phyloP scores from a whole-genome alignment of 1,139 yeast species.

The Blastobotrys elegans region DNA sequence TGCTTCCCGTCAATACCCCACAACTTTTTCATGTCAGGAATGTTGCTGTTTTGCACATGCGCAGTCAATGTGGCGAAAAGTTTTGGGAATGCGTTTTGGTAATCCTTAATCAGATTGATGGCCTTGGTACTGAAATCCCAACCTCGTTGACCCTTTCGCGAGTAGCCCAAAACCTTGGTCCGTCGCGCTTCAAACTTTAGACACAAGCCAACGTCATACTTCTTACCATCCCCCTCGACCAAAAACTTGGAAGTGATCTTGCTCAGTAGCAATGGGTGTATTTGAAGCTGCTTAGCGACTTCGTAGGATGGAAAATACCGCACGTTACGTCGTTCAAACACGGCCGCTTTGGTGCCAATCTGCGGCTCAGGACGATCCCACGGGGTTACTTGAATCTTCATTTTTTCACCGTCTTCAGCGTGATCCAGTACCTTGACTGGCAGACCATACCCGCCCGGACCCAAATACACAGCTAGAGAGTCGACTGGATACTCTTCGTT shows the following conservation, averaged over 20 bases:
- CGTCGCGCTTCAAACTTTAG: conserved; percentile 77
- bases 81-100: conserved; percentile 55
- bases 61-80: conserved; percentile 46
- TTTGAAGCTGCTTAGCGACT: conserved; percentile 52
- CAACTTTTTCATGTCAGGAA: conserved; percentile 44
- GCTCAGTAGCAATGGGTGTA: conserved; percentile 65
- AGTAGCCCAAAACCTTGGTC: conserved; percentile 82
- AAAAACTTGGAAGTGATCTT: conserved; percentile 70
- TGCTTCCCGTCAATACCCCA: conserved; percentile 38
- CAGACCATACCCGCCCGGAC: conserved; percentile 85
- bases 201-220: conserved; percentile 76
- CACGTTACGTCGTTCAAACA: conserved; percentile 50
- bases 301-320: conserved; percentile 65
- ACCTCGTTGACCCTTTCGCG: conserved; percentile 58
- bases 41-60: conserved; percentile 29
- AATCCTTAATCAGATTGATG: conserved; percentile 57
- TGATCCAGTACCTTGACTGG: conserved; percentile 68
- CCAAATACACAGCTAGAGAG: conserved; percentile 73
- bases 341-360: conserved; percentile 46
- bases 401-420: conserved; percentile 39
- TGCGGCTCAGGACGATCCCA: conserved; percentile 29
- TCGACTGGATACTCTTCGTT: conserved; percentile 76
- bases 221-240: conserved; percentile 51
- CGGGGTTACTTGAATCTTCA: conserved; percentile 31
- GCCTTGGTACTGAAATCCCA: conserved; percentile 89